These are phyloP conservation scores for Wickerhamiella qilinensis DNA, from an alignment of 805 yeast species.

Conservation along the genomic window DNA sequence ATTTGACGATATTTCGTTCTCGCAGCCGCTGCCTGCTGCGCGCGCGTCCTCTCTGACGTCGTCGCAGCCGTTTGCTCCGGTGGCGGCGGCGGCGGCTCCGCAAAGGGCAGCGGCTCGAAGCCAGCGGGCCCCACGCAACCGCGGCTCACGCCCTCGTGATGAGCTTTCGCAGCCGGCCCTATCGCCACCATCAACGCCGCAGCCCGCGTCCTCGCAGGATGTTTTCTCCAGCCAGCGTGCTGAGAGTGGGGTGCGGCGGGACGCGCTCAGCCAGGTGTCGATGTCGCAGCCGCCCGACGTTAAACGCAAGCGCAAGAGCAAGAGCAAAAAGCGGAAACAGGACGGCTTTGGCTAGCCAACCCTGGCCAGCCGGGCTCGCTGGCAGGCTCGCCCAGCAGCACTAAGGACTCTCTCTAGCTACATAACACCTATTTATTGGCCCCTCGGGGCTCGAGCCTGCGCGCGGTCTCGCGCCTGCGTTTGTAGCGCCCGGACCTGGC, in stretches of 20 bases:
- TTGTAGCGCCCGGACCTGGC: conserved; percentile 1
- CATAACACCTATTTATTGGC: background rate
- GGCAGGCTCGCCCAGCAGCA: too few relatives aligned
- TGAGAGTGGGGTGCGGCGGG: background rate
- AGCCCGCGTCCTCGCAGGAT: background rate
- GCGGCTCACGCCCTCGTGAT: too few relatives aligned
- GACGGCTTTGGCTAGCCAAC: conserved; percentile 5
- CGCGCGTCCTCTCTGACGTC: background rate
- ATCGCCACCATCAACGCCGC: background rate
- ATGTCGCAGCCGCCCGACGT: background rate
- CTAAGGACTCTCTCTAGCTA: too few relatives aligned
- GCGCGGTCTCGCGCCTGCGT: too few relatives aligned
- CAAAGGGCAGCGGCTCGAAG: too few relatives aligned
- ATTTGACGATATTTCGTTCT: conserved; percentile 3
- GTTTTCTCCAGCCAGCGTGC: background rate
- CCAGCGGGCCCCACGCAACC: too few relatives aligned
- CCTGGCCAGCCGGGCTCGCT: too few relatives aligned
- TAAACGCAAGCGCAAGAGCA: conserved; percentile 1
- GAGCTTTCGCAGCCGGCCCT: too few relatives aligned
- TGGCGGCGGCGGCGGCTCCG: too few relatives aligned
- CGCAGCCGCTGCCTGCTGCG: conserved; percentile 9
- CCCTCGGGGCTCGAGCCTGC: too few relatives aligned
- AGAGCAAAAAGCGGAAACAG: conserved; percentile 3
- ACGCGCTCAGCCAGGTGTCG: background rate
- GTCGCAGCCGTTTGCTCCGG: too few relatives aligned